Percentiles rank a stretch among this genome's conserved stretches.
These are phyloP conservation scores for Suillus bovinus DNA, from an alignment of 768 basidiomycete species.

Conservation along the genomic window DNA sequence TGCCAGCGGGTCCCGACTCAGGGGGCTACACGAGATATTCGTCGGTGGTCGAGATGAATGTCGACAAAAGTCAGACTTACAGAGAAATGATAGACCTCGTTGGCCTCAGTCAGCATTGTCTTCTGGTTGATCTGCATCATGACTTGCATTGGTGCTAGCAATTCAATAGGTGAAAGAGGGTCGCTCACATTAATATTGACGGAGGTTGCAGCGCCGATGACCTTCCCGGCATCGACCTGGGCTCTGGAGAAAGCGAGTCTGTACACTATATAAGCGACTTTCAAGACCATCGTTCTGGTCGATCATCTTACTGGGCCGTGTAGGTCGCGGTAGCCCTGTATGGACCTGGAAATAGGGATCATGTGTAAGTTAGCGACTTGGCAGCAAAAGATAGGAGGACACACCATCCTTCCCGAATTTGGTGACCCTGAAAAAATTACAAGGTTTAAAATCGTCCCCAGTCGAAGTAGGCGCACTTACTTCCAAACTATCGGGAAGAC, in stretches of 20 bases:
- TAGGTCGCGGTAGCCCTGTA: neutral
- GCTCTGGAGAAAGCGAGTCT: neutral
- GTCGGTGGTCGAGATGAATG: neutral
- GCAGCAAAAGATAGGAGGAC: no score
- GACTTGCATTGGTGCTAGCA: neutral
- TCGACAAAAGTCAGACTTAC: neutral
- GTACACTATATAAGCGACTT: neutral
- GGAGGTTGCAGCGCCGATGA: no score
- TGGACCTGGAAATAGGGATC: neutral
- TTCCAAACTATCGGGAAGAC: conserved; percentile 1
- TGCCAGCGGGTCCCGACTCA: neutral
- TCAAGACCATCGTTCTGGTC: no score
- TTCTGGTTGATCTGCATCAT: neutral
- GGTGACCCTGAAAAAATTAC: neutral
- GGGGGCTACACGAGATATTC: neutral
- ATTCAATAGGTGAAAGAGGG: neutral
- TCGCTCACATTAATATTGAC: conserved; percentile 1
- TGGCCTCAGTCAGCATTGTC: neutral
- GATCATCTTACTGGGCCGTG: neutral
- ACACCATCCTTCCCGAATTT: conserved; percentile 2
- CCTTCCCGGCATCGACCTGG: neutral
- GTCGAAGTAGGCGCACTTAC: neutral
- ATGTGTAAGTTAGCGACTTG: neutral
- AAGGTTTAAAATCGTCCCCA: neutral
- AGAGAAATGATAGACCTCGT: neutral